Conservation (phyloP, 176 grass and related monocot genomes). For the Microstegium vimineum region DNA sequence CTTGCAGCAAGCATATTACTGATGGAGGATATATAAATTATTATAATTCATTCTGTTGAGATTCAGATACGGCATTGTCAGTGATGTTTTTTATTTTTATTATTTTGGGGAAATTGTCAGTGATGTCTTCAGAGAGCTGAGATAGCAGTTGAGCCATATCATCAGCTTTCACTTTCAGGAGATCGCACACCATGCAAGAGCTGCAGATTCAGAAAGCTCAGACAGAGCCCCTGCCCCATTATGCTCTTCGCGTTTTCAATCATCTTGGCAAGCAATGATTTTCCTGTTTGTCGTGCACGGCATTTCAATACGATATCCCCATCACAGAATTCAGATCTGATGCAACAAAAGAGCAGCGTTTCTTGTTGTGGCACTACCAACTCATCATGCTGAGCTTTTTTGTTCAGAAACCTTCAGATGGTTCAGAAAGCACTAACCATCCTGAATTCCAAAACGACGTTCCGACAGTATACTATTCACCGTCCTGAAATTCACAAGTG, state of each 20-base stretch:
- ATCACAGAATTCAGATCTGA: neutral
- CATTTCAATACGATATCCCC: neutral
- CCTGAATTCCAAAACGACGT: neutral
- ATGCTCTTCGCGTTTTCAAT: neutral
- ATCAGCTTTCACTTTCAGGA: neutral
- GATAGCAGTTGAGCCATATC: neutral
- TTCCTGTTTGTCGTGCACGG: neutral
- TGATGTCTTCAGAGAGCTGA: neutral
- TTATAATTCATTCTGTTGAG: neutral
- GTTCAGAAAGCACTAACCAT: neutral
- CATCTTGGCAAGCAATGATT: neutral
- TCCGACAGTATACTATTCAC: neutral
- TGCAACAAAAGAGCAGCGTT: neutral
- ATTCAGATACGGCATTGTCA: neutral
- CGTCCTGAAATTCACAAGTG: neutral
- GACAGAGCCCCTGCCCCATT: neutral
- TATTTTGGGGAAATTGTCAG: no score
- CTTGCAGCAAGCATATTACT: neutral
- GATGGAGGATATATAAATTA: neutral
- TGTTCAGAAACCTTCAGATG: neutral
- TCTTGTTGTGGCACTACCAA: neutral
- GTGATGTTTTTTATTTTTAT: no score
- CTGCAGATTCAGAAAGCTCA: neutral
- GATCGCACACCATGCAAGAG: neutral
- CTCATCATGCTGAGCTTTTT: neutral